phyloP scores from a whole-genome alignment of 352 stramenopile genomes.

The Phytopythium montanum region DNA sequence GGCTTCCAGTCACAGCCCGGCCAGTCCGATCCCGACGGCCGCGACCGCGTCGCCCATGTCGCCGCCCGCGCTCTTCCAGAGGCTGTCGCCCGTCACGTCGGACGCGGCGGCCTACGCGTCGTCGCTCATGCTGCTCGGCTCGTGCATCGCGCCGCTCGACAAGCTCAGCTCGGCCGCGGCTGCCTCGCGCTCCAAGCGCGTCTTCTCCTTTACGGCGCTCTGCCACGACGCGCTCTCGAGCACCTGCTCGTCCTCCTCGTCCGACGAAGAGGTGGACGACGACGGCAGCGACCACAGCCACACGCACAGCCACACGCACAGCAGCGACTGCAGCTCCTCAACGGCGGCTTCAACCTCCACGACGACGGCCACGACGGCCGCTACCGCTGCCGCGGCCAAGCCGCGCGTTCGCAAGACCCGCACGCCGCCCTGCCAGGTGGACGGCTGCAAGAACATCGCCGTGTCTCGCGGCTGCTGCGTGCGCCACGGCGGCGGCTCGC shows the following conservation, averaged over 20 bases:
- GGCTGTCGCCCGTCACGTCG: conserved; percentile 18
- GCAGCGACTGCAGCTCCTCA: background rate
- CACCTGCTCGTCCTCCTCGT: conserved; percentile 11
- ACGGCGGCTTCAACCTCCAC: conserved; percentile 2
- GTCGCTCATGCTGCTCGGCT: conserved; percentile 33
- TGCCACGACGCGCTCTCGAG: conserved; percentile 11
- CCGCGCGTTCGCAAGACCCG: conserved; percentile 27
- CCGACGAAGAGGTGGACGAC: conserved; percentile 13
- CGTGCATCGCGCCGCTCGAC: conserved; percentile 27
- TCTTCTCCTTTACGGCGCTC: conserved; percentile 10
- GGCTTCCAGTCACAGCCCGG: too few relatives aligned
- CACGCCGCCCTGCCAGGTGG: conserved; percentile 50
- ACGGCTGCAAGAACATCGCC: conserved; percentile 54
- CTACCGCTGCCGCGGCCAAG: conserved; percentile 7
- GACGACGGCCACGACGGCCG: conserved; percentile 6
- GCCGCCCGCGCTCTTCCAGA: conserved; percentile 25
- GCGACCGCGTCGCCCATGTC: conserved; percentile 23
- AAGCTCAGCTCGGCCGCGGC: conserved; percentile 9
- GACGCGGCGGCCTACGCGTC: conserved; percentile 20
- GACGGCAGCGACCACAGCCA: conserved; percentile 10
- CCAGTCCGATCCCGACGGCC: too few relatives aligned
- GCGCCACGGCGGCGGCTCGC: conserved; percentile 47
- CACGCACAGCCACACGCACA: conserved; percentile 8
- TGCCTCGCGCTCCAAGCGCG: background rate
- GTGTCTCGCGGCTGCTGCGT: conserved; percentile 52